Evolutionary conservation across 163 green algal species (phyloP), one percentile per base, ranked within the genome.

Genomic region (Scenedesmus sp.): DNA sequence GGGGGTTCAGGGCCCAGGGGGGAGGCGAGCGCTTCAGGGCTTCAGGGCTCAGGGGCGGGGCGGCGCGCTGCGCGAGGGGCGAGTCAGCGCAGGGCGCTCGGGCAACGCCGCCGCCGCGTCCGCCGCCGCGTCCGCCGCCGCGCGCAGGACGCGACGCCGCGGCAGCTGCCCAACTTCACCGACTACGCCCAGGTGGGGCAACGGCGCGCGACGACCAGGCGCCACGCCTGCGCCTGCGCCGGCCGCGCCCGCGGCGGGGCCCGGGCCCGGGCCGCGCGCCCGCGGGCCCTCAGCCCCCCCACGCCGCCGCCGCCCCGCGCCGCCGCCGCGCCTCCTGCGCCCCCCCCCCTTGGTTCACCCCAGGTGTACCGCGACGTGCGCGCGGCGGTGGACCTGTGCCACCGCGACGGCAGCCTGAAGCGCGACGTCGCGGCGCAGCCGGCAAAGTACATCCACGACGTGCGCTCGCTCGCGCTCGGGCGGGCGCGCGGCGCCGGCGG

Each of bases 371-470:
- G 89, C 42, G 94, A 99, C 75, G 92, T 98, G 50, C 83, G 96
- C 24, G 88, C 84, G 9, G 92, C 95, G 1, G 95, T 99, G 72
- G 95, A 99, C 89, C 87, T 98, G 74, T 98, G 94, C 82, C 96
- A 99, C 81, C 77, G 96, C 4, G 96, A 99, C 70, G 96, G 96
- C 75, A 94, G 72, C 64, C 89, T 99, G 45, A 99, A 99, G 86
- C 81, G 87, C 17, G 88, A 89, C 44, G 96, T 99, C 39, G 96
- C 96, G 13, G 84, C 84, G 9, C 87, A 98, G 77, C 96, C 96
- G 0, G 84, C 69, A 31, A 92, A 94, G 66, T 99, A 97, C 90
- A 95, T 98, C 28, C 93, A 98, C 72, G 58, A 91, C 31, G 89
- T 91, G 76, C 60, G 83, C 24, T 2, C 6, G 7, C 6, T 10